A percentile compares a stretch with the other conserved stretches of the same genome.
Evolutionary conservation across 257 asterid species (phyloP).

Genomic region (Rehmannia glutinosa): DNA sequence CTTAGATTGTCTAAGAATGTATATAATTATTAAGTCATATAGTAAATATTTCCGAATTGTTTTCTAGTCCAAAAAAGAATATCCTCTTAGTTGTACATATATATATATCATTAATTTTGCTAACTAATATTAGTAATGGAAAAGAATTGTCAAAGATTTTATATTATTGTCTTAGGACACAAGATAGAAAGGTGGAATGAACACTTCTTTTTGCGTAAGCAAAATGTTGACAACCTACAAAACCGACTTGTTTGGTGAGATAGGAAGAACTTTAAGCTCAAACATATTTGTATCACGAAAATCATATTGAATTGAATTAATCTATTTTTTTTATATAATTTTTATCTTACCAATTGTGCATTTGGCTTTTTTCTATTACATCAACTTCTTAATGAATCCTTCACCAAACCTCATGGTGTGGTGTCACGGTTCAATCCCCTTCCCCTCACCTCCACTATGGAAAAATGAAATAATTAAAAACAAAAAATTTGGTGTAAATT

Average conservation of each 20-base stretch:
- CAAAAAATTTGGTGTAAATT: no score
- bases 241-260: conserved; percentile 46
- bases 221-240: conserved; percentile 25
- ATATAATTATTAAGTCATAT: no score
- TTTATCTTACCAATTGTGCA: not conserved
- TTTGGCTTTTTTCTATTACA: no score
- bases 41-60: not conserved
- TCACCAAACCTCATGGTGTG: not conserved
- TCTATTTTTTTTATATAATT: no score
- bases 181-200: conserved; percentile 60
- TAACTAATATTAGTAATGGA: conserved; percentile 2
- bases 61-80: not conserved
- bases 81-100: not conserved
- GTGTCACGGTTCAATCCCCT: no score
- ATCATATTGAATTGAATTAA: not conserved
- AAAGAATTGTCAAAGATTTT: not conserved
- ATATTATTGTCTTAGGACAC: conserved; percentile 28
- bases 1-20: no score
- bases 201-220: conserved; percentile 38
- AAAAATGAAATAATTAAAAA: no score
- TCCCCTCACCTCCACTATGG: no score
- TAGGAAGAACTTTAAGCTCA: conserved; percentile 30
- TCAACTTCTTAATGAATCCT: not conserved
- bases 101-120: conserved; percentile 3
- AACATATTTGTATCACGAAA: conserved; percentile 9